Conservation (phyloP, 495 filamentous ascomycete genomes). For the Hapsidospora chrysogenum region DNA sequence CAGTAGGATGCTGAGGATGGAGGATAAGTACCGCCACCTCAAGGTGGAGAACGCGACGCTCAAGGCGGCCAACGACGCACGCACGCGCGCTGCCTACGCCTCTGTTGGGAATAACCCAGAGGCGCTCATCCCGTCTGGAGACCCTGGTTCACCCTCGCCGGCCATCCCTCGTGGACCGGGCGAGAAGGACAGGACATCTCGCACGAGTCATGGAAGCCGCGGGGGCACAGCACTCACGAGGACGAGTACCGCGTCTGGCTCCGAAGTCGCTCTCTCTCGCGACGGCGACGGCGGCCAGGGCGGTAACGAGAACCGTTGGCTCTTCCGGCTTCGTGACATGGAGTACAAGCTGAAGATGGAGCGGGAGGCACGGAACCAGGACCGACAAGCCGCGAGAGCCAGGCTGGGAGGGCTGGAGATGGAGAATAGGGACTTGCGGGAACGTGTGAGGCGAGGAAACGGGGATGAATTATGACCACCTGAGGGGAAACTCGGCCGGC, state of each 20-base stretch:
- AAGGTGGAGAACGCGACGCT: constrained; percentile 70
- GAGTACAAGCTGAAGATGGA: constrained; percentile 83
- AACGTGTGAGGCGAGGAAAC: constrained; percentile 36
- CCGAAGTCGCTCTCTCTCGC: constrained; percentile 4
- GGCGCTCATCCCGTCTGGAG: constrained; percentile 11
- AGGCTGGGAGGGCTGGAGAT: constrained; percentile 67
- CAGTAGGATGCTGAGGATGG: constrained; percentile 49
- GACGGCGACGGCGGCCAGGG: constrained; percentile 1
- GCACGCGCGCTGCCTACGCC: constrained; percentile 17
- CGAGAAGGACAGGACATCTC: constrained; percentile 14
- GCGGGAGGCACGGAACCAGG: constrained; percentile 68
- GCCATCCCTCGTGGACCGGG: constrained; percentile 31
- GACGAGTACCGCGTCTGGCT: constrained; percentile 1
- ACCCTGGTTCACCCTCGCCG: constrained; percentile 28
- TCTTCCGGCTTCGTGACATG: constrained; percentile 66
- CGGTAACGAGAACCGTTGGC: constrained; percentile 50
- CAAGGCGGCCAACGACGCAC: constrained; percentile 33
- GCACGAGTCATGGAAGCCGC: constrained; percentile 10
- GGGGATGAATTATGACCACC: not conserved
- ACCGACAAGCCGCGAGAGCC: constrained; percentile 68
- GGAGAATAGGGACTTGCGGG: constrained; percentile 58
- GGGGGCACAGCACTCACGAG: not conserved
- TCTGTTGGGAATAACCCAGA: constrained; percentile 8
- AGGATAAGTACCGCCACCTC: constrained; percentile 64
- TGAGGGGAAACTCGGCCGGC: too few relatives aligned